Percentiles rank a stretch among this genome's conserved stretches.
Evolutionary conservation across 2,329 filamentous ascomycete species (phyloP).

Genomic region (Epichloe festucae): DNA sequence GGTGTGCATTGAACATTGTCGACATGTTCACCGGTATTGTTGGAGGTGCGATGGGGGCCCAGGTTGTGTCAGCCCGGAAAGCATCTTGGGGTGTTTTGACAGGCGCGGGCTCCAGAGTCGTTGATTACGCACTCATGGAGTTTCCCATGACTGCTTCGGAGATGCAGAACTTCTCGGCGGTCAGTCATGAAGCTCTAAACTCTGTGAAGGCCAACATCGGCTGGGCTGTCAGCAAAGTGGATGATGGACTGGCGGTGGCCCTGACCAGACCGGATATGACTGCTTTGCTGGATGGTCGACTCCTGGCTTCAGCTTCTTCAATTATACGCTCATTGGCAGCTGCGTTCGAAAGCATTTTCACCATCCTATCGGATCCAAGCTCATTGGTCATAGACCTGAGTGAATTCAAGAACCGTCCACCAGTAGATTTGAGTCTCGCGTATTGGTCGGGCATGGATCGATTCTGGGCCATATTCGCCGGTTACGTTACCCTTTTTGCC

Average conservation of each 20-base stretch:
- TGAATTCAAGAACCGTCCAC: slow-evolving; percentile 22
- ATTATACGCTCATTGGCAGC: slow-evolving; percentile 7
- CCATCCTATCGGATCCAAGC: slow-evolving; percentile 30
- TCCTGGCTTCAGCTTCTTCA: slow-evolving; percentile 4
- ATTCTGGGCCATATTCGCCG: slow-evolving; percentile 61
- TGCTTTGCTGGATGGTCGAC: slow-evolving; percentile 5
- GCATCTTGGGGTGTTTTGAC: slow-evolving; percentile 30
- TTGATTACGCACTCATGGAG: slow-evolving; percentile 37
- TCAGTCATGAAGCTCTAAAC: slow-evolving; percentile 59
- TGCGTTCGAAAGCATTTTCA: slow-evolving; percentile 10
- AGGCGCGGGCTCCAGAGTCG: slow-evolving; percentile 32
- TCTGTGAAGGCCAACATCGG: slow-evolving; percentile 42
- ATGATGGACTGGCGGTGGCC: slow-evolving; percentile 26
- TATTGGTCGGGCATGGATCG: slow-evolving; percentile 55
- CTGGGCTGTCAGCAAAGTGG: slow-evolving; percentile 24
- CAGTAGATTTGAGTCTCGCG: slow-evolving; percentile 45
- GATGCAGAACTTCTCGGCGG: slow-evolving; percentile 62
- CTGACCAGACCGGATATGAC: slow-evolving; percentile 31
- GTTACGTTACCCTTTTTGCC: slow-evolving; percentile 66
- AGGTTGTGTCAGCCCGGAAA: slow-evolving; percentile 22
- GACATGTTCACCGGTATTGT: slow-evolving; percentile 24
- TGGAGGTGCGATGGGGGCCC: slow-evolving; percentile 17
- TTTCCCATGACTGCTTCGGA: slow-evolving; percentile 44
- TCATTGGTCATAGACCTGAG: slow-evolving; percentile 48
- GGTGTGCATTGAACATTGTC: slow-evolving; percentile 25